These are phyloP conservation scores for Erigeron canadensis DNA, from an alignment of 129 eudicot genomes.

Conservation along the genomic window DNA sequence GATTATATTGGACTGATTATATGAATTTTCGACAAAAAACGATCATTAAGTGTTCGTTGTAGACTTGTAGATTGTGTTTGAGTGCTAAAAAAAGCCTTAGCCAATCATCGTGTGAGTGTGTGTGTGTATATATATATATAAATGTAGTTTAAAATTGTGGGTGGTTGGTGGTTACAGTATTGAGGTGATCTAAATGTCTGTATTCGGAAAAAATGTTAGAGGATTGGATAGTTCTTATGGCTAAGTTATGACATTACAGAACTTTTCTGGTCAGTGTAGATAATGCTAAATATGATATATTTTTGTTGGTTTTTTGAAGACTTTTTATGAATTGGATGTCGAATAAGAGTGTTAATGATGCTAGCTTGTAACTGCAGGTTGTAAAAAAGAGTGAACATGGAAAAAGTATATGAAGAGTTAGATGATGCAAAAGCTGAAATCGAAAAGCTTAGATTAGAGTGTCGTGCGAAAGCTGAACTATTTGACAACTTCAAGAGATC, in stretches of 20 bases:
- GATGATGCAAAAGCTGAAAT: constrained; percentile 73
- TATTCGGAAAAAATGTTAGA: not conserved
- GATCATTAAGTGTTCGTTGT: too few relatives aligned
- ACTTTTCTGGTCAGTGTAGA: not conserved
- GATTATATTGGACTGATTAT: not conserved
- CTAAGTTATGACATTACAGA: not conserved
- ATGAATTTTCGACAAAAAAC: not conserved
- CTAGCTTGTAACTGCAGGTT: constrained; percentile 31
- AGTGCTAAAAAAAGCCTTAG: too few relatives aligned
- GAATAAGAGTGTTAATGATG: not conserved
- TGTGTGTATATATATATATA: too few relatives aligned
- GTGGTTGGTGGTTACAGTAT: not conserved
- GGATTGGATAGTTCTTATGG: not conserved
- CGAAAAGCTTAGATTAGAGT: constrained; percentile 55
- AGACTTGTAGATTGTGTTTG: not conserved
- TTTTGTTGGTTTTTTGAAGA: not conserved
- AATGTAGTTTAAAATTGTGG: not conserved
- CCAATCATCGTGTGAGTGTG: not conserved
- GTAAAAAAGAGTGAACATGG: constrained; percentile 42
- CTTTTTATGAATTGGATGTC: not conserved
- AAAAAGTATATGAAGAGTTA: constrained; percentile 59
- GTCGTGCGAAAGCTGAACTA: constrained; percentile 38
- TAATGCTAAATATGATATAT: not conserved
- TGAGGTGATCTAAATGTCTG: not conserved
- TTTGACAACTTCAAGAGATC: constrained; percentile 59